phyloP scores from a whole-genome alignment of 1,139 yeast species.

The Kodamaea arcana region DNA sequence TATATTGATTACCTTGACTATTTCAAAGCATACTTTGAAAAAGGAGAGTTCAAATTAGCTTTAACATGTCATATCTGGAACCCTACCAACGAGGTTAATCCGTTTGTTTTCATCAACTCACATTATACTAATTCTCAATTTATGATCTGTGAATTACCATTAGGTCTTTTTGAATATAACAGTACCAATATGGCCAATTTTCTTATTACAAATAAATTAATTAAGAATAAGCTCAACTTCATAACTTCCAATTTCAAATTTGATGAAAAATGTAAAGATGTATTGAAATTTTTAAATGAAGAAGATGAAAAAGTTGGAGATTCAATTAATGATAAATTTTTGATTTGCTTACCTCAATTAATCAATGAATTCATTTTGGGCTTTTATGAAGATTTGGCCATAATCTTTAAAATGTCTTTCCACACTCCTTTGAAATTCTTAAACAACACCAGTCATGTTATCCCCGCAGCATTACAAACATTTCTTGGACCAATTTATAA shows the following conservation, averaged over 20 bases:
- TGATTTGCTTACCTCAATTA: slow-evolving; percentile 18
- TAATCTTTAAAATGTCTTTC: slow-evolving; percentile 1
- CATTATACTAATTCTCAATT: slow-evolving; percentile 17
- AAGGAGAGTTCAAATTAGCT: slow-evolving; percentile 11
- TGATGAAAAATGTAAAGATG: slow-evolving; percentile 15
- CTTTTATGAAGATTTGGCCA: slow-evolving; percentile 12
- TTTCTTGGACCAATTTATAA: slow-evolving; percentile 10
- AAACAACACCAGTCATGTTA: not conserved
- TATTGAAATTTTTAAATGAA: slow-evolving; percentile 14
- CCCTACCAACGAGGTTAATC: slow-evolving; percentile 11
- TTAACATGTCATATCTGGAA: slow-evolving; percentile 22
- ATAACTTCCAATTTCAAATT: slow-evolving; percentile 21
- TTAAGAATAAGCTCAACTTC: slow-evolving; percentile 11
- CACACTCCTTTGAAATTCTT: not conserved
- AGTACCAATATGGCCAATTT: slow-evolving; percentile 10
- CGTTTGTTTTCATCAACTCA: slow-evolving; percentile 17
- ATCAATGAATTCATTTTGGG: slow-evolving; percentile 9
- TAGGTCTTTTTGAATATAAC: slow-evolving; percentile 17
- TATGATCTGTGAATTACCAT: slow-evolving; percentile 17
- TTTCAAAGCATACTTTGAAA: slow-evolving; percentile 16
- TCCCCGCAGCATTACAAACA: slow-evolving; percentile 5
- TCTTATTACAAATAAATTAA: slow-evolving; percentile 10
- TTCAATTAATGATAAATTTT: slow-evolving; percentile 10
- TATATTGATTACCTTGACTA: slow-evolving; percentile 18
- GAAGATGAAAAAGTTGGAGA: slow-evolving; percentile 5